phyloP scores from a whole-genome alignment of 2,329 filamentous ascomycete species.

The Aspergillus bombycis region DNA sequence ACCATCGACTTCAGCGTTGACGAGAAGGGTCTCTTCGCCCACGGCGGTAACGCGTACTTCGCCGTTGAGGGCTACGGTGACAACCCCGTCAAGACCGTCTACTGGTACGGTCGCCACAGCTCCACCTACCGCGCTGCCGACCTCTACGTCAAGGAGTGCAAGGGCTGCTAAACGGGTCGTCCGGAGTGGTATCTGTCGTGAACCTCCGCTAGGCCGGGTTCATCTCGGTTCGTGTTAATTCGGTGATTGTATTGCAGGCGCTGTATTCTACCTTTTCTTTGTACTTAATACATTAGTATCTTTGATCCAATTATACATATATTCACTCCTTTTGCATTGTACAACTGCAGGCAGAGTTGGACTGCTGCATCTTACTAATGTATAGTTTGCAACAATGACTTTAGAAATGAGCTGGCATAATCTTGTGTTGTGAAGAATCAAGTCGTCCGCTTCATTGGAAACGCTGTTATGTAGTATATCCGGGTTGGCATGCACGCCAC shows the following conservation, averaged over 20 bases:
- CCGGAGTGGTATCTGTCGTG: background rate
- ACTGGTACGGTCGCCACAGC: slow-evolving; percentile 32
- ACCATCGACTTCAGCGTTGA: slow-evolving; percentile 28
- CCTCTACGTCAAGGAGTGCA: slow-evolving; percentile 18
- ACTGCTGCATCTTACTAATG: background rate
- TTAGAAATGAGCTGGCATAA: no score
- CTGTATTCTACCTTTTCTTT: background rate
- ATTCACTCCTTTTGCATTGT: background rate
- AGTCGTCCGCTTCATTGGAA: no score
- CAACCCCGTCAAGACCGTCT: slow-evolving; percentile 26
- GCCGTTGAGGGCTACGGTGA: slow-evolving; percentile 28
- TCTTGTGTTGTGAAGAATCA: no score
- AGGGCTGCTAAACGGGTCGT: slow-evolving; percentile 19
- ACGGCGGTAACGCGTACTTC: slow-evolving; percentile 30
- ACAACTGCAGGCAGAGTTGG: background rate
- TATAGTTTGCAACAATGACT: no score
- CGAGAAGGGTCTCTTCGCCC: slow-evolving; percentile 32
- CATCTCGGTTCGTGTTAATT: background rate
- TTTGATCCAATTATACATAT: background rate
- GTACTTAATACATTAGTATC: background rate
- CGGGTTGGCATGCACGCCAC: no score
- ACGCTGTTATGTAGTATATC: no score
- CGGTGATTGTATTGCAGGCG: background rate
- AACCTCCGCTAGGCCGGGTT: background rate
- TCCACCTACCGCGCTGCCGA: slow-evolving; percentile 20